These are phyloP conservation scores for Helminthosporium solani DNA, from an alignment of 2,329 filamentous ascomycete genomes.

Conservation along the genomic window DNA sequence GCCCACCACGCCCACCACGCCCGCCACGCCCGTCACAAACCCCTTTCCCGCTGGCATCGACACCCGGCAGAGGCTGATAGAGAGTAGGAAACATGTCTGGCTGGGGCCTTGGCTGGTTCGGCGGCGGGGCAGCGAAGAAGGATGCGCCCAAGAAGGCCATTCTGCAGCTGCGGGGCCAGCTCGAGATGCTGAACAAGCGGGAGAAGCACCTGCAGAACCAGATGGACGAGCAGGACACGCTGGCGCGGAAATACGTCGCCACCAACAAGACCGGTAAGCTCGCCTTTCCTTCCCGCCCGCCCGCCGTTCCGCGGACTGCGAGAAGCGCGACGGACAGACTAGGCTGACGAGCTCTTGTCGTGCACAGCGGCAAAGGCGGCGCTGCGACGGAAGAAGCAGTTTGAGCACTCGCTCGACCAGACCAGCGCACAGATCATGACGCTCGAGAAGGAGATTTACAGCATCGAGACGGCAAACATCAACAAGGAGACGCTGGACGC, in stretches of 20 bases:
- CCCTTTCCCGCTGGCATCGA: constrained; percentile 3
- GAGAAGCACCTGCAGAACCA: constrained; percentile 88
- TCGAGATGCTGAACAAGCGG: constrained; percentile 97
- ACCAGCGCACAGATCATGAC: constrained; percentile 87
- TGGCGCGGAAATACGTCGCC: constrained; percentile 84
- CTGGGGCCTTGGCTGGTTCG: constrained; percentile 74
- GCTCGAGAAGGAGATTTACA: constrained; percentile 91
- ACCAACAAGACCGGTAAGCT: constrained; percentile 86
- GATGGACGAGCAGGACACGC: constrained; percentile 87
- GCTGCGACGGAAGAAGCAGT: constrained; percentile 88
- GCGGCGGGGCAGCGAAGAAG: constrained; percentile 77
- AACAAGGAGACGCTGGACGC: constrained; percentile 94
- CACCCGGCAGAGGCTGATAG: too few species aligned
- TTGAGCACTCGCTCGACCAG: constrained; percentile 89
- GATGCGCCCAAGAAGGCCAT: constrained; percentile 97
- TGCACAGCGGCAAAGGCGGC: constrained; percentile 80
- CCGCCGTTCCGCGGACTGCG: too few species aligned
- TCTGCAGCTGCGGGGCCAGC: constrained; percentile 77
- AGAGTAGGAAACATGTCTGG: constrained; percentile 36
- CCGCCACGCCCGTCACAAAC: background rate
- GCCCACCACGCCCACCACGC: too few species aligned
- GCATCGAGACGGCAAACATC: constrained; percentile 97
- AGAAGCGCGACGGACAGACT: too few species aligned
- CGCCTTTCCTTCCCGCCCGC: background rate
- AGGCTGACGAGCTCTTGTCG: background rate